phyloP scores from a whole-genome alignment of 2,329 filamentous ascomycete species.

The Scedosporium apiospermum region DNA sequence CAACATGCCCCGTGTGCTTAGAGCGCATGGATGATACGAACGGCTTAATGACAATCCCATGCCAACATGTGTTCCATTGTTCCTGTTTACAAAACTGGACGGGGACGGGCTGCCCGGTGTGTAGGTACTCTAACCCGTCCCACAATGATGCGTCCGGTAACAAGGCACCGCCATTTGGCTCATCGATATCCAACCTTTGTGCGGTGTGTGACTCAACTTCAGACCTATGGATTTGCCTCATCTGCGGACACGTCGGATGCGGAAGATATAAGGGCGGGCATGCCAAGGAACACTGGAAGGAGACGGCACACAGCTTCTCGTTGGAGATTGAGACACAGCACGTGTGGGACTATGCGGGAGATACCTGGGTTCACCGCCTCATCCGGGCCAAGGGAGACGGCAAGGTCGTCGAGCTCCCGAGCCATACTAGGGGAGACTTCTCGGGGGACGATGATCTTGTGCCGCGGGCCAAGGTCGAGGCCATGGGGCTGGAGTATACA shows the following conservation, averaged over 20 bases:
- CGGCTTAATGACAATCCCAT: conserved; percentile 88
- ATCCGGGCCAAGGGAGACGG: conserved; percentile 91
- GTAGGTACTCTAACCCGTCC: conserved; percentile 64
- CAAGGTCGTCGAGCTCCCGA: conserved; percentile 83
- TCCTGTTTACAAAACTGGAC: conserved; percentile 95
- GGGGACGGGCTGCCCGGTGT: conserved; percentile 87
- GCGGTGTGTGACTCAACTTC: conserved; percentile 68
- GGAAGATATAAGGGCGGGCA: conserved; percentile 91
- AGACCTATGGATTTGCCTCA: conserved; percentile 91
- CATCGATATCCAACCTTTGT: conserved; percentile 60
- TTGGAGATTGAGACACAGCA: conserved; percentile 90
- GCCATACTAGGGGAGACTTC: conserved; percentile 17
- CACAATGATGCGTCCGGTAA: conserved; percentile 30
- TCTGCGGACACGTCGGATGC: conserved; percentile 87
- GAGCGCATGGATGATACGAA: conserved; percentile 98
- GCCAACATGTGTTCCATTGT: conserved; percentile 96
- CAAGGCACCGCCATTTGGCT: conserved; percentile 43
- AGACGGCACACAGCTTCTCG: conserved; percentile 81
- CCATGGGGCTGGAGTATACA: conserved; percentile 87
- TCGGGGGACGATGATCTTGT: conserved; percentile 55
- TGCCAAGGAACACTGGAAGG: conserved; percentile 87
- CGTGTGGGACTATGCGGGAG: conserved; percentile 95
- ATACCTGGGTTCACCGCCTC: conserved; percentile 90
- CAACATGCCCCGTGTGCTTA: conserved; percentile 91
- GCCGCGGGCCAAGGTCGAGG: conserved; percentile 58